A percentile compares a stretch with the other conserved stretches of the same genome.
Evolutionary conservation across 2,329 filamentous ascomycete genomes (phyloP).

Genomic region (Aspergillus sp.): DNA sequence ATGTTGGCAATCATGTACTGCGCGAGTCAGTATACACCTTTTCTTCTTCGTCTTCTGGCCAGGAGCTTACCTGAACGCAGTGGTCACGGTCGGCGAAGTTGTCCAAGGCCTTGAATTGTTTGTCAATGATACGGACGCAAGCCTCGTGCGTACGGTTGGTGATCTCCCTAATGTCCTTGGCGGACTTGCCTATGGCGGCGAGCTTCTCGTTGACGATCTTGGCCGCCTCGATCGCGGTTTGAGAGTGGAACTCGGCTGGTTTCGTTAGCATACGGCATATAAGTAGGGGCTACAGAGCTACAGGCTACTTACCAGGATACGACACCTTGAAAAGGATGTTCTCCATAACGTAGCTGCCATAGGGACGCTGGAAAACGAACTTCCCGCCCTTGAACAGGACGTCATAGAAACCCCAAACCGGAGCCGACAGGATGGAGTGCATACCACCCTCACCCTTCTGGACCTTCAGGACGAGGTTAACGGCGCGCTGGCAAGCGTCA

Average conservation of each 20-base stretch:
- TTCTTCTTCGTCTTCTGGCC: no score
- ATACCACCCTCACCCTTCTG: conserved; percentile 84
- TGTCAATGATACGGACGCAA: conserved; percentile 98
- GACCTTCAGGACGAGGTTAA: conserved; percentile 85
- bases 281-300: no score
- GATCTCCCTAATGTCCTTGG: conserved; percentile 85
- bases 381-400: conserved; percentile 93
- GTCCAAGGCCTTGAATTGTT: conserved; percentile 99
- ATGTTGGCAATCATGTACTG: conserved; percentile 98
- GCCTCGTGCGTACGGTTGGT: conserved; percentile 97
- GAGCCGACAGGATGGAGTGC: conserved; percentile 84
- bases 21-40: background rate
- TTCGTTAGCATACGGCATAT: background rate
- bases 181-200: conserved; percentile 75
- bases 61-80: conserved; percentile 54
- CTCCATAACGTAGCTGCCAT: conserved; percentile 99
- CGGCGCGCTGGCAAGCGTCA: conserved; percentile 91
- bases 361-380: conserved; percentile 92
- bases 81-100: conserved; percentile 99
- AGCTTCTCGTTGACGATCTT: conserved; percentile 80
- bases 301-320: conserved; percentile 63
- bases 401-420: conserved; percentile 97
- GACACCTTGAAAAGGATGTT: conserved; percentile 99
- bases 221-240: conserved; percentile 93
- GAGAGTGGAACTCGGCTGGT: conserved; percentile 92